These are phyloP conservation scores for Nannochloris sp. DNA, from an alignment of 139 green algal genomes.

Conservation along the genomic window DNA sequence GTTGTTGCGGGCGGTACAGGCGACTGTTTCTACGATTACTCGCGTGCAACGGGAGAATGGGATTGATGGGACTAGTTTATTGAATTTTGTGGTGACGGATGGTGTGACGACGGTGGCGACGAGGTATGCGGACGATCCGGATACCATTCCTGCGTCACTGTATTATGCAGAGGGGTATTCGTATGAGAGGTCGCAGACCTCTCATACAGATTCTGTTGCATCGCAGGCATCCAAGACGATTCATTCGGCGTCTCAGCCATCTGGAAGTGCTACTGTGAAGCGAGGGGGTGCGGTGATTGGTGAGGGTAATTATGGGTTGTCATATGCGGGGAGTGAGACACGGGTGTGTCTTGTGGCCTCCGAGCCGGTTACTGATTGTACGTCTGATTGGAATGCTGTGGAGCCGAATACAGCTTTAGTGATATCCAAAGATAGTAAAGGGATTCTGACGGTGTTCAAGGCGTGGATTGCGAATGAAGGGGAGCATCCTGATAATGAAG, in stretches of 20 bases:
- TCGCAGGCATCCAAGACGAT: constrained; percentile 5
- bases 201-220: neutral
- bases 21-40: constrained; percentile 39
- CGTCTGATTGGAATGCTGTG: constrained; percentile 81
- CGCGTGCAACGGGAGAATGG: constrained; percentile 39
- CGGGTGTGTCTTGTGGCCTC: constrained; percentile 76
- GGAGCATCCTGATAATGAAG: constrained; percentile 35
- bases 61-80: constrained; percentile 53
- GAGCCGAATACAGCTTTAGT: constrained; percentile 73
- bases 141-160: constrained; percentile 59
- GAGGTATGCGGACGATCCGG: constrained; percentile 58
- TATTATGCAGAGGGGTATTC: constrained; percentile 72
- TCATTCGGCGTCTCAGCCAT: constrained; percentile 4
- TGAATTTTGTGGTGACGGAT: constrained; percentile 91
- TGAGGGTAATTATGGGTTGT: constrained; percentile 63
- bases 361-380: constrained; percentile 81
- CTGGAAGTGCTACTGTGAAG: constrained; percentile 4
- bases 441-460: constrained; percentile 68
- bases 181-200: constrained; percentile 8
- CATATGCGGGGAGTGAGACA: constrained; percentile 52
- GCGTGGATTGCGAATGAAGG: constrained; percentile 27
- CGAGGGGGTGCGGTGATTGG: constrained; percentile 18
- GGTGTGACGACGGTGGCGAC: constrained; percentile 77
- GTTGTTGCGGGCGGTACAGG: constrained; percentile 58
- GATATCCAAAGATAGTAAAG: constrained; percentile 65